phyloP scores from a whole-genome alignment of 2,329 filamentous ascomycete species.

The Huntiella bhutanensis region DNA sequence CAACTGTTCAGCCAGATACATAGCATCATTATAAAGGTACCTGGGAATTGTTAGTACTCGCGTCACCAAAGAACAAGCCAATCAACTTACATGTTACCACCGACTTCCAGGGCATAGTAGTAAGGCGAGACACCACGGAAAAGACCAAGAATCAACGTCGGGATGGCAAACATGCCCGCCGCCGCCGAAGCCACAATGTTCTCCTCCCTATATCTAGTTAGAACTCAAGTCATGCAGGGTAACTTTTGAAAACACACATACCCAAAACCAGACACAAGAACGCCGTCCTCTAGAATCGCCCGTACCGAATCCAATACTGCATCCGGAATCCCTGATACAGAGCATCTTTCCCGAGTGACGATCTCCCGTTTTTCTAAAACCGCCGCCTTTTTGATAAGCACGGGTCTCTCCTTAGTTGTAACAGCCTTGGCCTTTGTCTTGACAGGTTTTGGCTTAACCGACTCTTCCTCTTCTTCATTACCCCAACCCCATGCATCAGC shows the following conservation, averaged over 20 bases:
- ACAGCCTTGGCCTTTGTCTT: background rate
- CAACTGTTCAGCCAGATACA: conserved; percentile 41
- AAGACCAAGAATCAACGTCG: conserved; percentile 55
- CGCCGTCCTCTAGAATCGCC: conserved; percentile 39
- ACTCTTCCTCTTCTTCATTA: conserved; percentile 37
- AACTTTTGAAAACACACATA: conserved; percentile 16
- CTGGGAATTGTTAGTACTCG: conserved; percentile 17
- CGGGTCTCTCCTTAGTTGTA: conserved; percentile 14
- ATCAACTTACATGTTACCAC: conserved; percentile 41
- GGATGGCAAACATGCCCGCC: conserved; percentile 49
- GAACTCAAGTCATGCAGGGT: background rate
- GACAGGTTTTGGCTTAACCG: conserved; percentile 1
- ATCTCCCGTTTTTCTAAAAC: conserved; percentile 37
- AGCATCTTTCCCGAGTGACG: conserved; percentile 68
- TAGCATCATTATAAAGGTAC: conserved; percentile 49
- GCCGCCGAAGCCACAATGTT: conserved; percentile 48
- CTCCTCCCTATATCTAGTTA: conserved; percentile 20
- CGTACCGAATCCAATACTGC: conserved; percentile 51
- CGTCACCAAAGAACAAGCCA: background rate
- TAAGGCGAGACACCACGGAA: conserved; percentile 60
- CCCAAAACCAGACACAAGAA: conserved; percentile 35
- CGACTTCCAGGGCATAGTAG: conserved; percentile 45
- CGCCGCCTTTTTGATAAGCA: conserved; percentile 12
- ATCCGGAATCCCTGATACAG: conserved; percentile 72
- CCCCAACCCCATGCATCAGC: conserved; percentile 73